phyloP scores from a whole-genome alignment of 768 basidiomycete genomes.

The Suillus decipiens region DNA sequence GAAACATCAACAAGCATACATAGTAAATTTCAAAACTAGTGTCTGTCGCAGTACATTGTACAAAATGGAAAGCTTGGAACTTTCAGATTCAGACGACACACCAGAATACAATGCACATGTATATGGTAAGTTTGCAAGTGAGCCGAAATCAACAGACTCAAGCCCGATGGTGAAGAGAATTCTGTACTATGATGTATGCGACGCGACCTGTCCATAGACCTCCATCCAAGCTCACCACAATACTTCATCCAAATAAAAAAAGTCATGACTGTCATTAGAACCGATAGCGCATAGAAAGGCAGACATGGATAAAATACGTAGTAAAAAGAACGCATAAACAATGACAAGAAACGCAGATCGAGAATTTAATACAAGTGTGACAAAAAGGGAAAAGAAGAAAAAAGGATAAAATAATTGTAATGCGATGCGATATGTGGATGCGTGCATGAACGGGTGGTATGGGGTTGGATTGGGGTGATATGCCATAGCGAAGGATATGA shows the following conservation, averaged over 20 bases:
- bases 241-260: neutral
- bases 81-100: too few species aligned
- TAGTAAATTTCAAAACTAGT: too few species aligned
- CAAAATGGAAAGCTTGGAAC: too few species aligned
- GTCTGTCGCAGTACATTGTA: too few species aligned
- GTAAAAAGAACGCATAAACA: slow-evolving; percentile 30
- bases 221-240: too few species aligned
- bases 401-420: slow-evolving; percentile 9
- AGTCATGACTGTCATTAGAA: slow-evolving; percentile 8
- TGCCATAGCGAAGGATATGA: slow-evolving; percentile 3
- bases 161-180: too few species aligned
- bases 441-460: slow-evolving; percentile 10
- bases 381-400: neutral
- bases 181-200: too few species aligned
- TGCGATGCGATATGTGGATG: slow-evolving; percentile 4
- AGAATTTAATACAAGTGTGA: neutral
- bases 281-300: slow-evolving; percentile 14
- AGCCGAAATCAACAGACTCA: too few species aligned
- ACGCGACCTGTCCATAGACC: too few species aligned
- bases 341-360: slow-evolving; percentile 12
- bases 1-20: too few species aligned
- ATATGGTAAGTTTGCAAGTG: too few species aligned
- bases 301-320: slow-evolving; percentile 17
- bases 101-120: too few species aligned
- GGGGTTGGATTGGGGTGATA: slow-evolving; percentile 1